A percentile compares a stretch with the other conserved stretches of the same genome.
These are phyloP conservation scores for Suhomyces sp. DNA, from an alignment of 805 yeast species.

Conservation along the genomic window DNA sequence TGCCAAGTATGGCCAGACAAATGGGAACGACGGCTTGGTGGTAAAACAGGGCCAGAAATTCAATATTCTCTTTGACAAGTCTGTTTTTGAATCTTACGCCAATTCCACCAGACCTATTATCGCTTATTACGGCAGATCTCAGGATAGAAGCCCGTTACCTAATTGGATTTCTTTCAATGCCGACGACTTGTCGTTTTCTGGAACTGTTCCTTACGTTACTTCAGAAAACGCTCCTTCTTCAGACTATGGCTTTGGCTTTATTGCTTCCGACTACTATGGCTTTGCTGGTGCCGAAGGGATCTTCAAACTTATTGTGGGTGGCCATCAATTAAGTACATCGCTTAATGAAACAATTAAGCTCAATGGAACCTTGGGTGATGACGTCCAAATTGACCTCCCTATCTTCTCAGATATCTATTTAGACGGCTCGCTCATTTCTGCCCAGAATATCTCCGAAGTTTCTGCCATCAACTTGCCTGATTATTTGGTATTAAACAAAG, in stretches of 20 bases:
- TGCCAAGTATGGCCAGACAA: constrained; percentile 64
- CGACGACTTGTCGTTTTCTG: constrained; percentile 64
- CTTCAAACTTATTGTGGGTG: constrained; percentile 80
- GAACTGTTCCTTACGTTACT: constrained; percentile 84
- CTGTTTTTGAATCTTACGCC: constrained; percentile 50
- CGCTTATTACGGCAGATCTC: constrained; percentile 78
- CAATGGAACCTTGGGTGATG: constrained; percentile 64
- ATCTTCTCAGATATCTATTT: constrained; percentile 55
- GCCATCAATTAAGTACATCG: constrained; percentile 74
- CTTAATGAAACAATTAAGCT: constrained; percentile 53
- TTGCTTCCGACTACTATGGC: constrained; percentile 77
- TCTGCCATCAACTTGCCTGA: constrained; percentile 52
- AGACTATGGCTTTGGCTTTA: constrained; percentile 62
- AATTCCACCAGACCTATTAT: constrained; percentile 49
- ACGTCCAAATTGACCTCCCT: constrained; percentile 59
- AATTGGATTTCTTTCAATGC: constrained; percentile 79
- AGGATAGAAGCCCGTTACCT: constrained; percentile 84
- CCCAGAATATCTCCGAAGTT: constrained; percentile 54
- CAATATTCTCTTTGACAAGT: constrained; percentile 57
- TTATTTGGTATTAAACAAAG: constrained; percentile 49
- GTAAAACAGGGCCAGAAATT: constrained; percentile 68
- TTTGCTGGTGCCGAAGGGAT: constrained; percentile 66
- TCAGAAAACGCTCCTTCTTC: constrained; percentile 87
- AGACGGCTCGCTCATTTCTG: constrained; percentile 53
- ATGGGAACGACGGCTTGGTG: constrained; percentile 73